Evolutionary conservation across 1,139 yeast species (phyloP), one percentile per base, ranked within the genome.

Genomic region (Candida smagusa): DNA sequence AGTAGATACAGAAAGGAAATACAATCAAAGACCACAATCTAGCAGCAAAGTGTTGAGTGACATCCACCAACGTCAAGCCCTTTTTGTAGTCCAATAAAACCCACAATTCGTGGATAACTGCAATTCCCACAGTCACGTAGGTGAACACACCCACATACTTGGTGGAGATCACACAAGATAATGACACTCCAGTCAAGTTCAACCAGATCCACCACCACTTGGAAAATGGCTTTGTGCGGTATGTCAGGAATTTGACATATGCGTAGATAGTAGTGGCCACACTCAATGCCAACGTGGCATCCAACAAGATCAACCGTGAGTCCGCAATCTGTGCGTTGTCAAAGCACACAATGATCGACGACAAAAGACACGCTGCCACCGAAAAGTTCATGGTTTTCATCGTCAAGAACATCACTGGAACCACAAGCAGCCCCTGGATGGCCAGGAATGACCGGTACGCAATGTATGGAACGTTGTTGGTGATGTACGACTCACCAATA

Each of bases 121-220:
- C 96, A 42, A 76, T 61, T 25, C 99, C 98, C 49, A 92, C 76
- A 40, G 95, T 83, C 39, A 82, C 72, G 59, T 83, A 92, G 1
- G 97, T 89, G 68, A 92, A 84, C 5, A 85, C 84, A 57, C 99
- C 99, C 26, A 92, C 96, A 57, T 92, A 94, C 60, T 92, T 92
- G 38, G 97, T 90, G 31, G 95, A 82, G 44, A 92, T 90, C 30
- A 89, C 97, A 58, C 90, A 83, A 0, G 97, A 86, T 44, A 92
- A 74, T 1, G 94, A 74, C 6, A 88, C 67, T 24, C 99, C 99
- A 7, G 97, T 89, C 30, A 78, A 61, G 30, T 73, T 59, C 31
- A 92, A 72, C 98, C 98, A 94, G 32, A 65, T 62, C 84, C 95
- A 92, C 98, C 99, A 92, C 34, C 66, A 50, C 32, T 48, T 49